Conservation (phyloP, 1,284 basidiomycete species). For the Sporisorium exsertum region DNA sequence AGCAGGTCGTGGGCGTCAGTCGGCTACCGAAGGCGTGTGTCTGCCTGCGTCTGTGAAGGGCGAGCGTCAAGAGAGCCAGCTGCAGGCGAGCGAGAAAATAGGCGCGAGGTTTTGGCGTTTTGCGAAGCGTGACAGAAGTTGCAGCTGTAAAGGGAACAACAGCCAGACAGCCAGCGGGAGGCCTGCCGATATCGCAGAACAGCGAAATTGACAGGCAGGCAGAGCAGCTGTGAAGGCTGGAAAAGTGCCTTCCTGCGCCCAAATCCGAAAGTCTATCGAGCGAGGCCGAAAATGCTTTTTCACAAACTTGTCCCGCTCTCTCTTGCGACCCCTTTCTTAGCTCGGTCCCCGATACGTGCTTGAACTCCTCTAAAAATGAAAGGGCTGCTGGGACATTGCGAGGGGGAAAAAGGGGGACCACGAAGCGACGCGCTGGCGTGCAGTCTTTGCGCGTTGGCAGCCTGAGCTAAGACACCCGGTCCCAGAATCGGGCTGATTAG, state of each 20-base stretch:
- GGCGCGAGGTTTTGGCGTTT: slow-evolving; percentile 2
- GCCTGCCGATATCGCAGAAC: neutral
- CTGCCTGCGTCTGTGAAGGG: neutral
- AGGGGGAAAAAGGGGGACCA: too few species aligned
- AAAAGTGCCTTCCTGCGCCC: neutral
- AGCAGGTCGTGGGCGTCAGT: slow-evolving; percentile 3
- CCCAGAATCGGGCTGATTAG: neutral
- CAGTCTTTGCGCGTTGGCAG: neutral
- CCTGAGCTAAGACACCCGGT: too few species aligned
- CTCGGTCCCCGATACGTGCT: neutral
- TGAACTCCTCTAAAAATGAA: neutral
- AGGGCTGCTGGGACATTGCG: neutral
- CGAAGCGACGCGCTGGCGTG: neutral
- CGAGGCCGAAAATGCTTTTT: neutral
- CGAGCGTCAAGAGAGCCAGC: neutral
- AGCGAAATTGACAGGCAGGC: neutral
- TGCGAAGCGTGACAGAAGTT: slow-evolving; percentile 3
- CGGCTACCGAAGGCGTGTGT: neutral
- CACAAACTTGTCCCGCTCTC: neutral
- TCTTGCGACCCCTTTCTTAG: neutral
- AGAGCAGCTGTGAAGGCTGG: neutral
- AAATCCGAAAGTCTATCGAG: neutral
- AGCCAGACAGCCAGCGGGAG: neutral
- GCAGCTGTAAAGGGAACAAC: slow-evolving; percentile 3
- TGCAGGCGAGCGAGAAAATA: neutral